These are phyloP conservation scores for Neurospora hispaniola DNA, from an alignment of 495 filamentous ascomycete species.

Conservation along the genomic window DNA sequence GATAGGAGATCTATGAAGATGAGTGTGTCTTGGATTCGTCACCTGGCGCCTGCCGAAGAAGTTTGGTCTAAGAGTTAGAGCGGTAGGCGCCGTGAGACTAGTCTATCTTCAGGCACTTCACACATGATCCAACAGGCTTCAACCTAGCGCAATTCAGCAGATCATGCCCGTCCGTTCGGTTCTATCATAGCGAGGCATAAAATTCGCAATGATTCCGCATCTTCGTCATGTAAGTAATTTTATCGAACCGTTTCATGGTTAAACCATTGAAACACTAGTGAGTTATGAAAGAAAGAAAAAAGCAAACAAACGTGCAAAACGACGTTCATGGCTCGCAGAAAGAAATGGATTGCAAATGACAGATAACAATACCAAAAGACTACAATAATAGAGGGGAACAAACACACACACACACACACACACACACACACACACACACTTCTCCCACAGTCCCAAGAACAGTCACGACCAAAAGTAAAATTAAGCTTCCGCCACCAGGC, in stretches of 20 bases:
- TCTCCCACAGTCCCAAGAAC: background rate
- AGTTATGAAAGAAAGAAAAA: too few relatives aligned
- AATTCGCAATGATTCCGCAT: background rate
- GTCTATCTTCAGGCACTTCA: background rate
- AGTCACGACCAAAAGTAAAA: background rate
- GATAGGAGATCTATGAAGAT: background rate
- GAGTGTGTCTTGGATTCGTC: background rate
- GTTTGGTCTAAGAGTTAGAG: background rate
- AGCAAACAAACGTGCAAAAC: background rate
- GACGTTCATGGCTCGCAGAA: background rate
- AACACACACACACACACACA: background rate
- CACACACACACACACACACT: background rate
- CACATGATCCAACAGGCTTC: background rate
- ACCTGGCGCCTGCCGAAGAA: background rate
- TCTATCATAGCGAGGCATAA: background rate
- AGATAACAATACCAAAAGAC: too few relatives aligned
- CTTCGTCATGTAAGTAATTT: background rate
- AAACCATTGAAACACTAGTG: background rate
- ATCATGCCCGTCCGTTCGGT: background rate
- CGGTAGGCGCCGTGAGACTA: background rate
- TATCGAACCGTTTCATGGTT: background rate
- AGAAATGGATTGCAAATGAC: too few relatives aligned
- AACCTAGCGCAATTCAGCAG: background rate
- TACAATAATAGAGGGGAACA: background rate
- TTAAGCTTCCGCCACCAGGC: background rate